phyloP scores from a whole-genome alignment of 306 rosid species.

The Quillaja saponaria region DNA sequence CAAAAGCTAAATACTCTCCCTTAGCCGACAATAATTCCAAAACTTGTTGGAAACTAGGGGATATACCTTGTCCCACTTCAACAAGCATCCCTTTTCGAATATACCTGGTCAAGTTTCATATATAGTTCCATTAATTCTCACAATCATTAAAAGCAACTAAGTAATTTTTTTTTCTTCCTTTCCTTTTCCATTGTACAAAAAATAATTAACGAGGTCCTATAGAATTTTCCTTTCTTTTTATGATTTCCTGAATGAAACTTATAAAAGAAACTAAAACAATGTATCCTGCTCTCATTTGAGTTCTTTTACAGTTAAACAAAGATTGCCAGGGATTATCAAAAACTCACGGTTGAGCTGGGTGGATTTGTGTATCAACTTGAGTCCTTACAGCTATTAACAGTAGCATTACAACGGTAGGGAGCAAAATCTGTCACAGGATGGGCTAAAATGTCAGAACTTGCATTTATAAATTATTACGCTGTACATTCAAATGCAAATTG shows the following conservation, averaged over 20 bases:
- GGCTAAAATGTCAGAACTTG: conserved; percentile 25
- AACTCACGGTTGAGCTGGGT: conserved; percentile 80
- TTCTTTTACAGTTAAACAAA: conserved; percentile 9
- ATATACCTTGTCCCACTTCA: conserved; percentile 87
- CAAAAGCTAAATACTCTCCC: conserved; percentile 83
- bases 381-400: conserved; percentile 81
- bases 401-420: conserved; percentile 84
- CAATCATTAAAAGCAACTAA: too few species aligned
- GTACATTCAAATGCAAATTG: conserved; percentile 16
- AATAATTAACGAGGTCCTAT: conserved; percentile 6
- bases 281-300: conserved; percentile 17
- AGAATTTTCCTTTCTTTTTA: conserved; percentile 15
- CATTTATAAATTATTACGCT: conserved; percentile 2
- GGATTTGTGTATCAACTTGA: conserved; percentile 82
- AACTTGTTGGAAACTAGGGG: conserved; percentile 77
- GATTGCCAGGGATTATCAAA: too few species aligned
- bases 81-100: conserved; percentile 65
- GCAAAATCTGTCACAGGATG: conserved; percentile 73
- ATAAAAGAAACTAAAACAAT: conserved; percentile 1
- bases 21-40: conserved; percentile 53
- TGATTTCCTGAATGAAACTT: conserved; percentile 6
- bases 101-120: conserved; percentile 63
- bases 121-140: conserved; percentile 30
- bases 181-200: conserved; percentile 4
- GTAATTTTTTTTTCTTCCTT: too few species aligned